Conservation (phyloP, 495 filamentous ascomycete genomes). For the Hypoxylon rickii region DNA sequence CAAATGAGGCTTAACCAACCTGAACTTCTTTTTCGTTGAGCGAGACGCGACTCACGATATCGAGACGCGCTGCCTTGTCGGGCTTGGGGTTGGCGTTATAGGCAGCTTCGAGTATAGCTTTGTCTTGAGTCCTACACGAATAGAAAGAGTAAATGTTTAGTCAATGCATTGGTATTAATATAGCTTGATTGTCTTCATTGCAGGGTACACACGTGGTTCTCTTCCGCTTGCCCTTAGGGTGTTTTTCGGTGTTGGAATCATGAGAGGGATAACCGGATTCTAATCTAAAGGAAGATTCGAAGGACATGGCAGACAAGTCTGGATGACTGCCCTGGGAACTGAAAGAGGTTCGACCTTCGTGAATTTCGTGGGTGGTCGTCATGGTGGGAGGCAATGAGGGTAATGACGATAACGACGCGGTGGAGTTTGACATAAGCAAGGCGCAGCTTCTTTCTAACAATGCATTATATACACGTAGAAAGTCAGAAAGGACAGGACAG, state of each 20-base stretch:
- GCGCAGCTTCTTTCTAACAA: constrained; percentile 17
- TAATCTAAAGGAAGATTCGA: constrained; percentile 39
- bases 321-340: constrained; percentile 40
- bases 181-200: constrained; percentile 6
- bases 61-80: constrained; percentile 83
- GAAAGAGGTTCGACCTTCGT: constrained; percentile 25
- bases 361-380: constrained; percentile 30
- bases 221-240: constrained; percentile 59
- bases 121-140: constrained; percentile 75
- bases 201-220: constrained; percentile 54
- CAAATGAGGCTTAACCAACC: constrained; percentile 59
- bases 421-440: constrained; percentile 34
- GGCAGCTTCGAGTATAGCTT: constrained; percentile 85
- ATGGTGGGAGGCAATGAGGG: constrained; percentile 29
- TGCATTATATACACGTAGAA: constrained; percentile 32
- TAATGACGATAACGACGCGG: constrained; percentile 38
- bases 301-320: constrained; percentile 34
- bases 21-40: constrained; percentile 98
- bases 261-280: constrained; percentile 37
- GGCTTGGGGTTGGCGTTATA: constrained; percentile 87
- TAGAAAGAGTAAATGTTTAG: constrained; percentile 11
- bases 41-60: constrained; percentile 81
- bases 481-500: background rate
- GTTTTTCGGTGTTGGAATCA: constrained; percentile 40
- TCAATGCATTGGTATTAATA: constrained; percentile 5